Percentiles rank a stretch among this genome's conserved stretches.
Conservation (phyloP, 208 protist species). For the Lotmaria passim region DNA sequence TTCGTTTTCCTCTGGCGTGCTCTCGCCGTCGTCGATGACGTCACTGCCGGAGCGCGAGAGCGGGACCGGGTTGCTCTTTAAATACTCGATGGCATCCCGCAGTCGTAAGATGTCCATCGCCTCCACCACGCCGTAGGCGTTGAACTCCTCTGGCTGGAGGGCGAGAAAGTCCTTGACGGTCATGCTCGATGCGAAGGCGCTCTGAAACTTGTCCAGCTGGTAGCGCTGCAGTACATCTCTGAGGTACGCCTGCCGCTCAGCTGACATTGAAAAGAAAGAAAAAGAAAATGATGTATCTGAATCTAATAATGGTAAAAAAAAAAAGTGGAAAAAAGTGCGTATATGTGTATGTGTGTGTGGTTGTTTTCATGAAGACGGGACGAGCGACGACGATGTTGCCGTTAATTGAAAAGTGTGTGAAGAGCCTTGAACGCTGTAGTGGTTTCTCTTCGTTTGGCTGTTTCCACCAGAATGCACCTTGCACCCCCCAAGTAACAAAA, state of each 20-base stretch:
- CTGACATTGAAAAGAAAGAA: slow-evolving; percentile 7
- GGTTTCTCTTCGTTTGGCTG: too few relatives aligned
- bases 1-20: slow-evolving; percentile 24
- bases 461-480: too few relatives aligned
- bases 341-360: slow-evolving; percentile 2
- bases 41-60: slow-evolving; percentile 46
- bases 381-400: too few relatives aligned
- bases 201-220: slow-evolving; percentile 31
- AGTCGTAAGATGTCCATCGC: slow-evolving; percentile 41
- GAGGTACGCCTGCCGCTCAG: slow-evolving; percentile 25
- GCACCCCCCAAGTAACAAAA: too few relatives aligned
- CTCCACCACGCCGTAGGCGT: slow-evolving; percentile 39
- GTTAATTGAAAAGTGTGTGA: too few relatives aligned
- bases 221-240: slow-evolving; percentile 33
- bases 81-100: slow-evolving; percentile 47
- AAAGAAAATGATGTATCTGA: not conserved
- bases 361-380: not conserved
- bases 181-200: slow-evolving; percentile 28
- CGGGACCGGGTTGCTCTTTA: slow-evolving; percentile 28
- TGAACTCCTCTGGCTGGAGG: slow-evolving; percentile 41
- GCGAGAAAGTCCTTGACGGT: slow-evolving; percentile 32
- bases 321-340: not conserved
- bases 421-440: too few relatives aligned
- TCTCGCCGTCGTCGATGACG: slow-evolving; percentile 36
- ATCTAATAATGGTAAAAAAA: not conserved